Evolutionary conservation across 257 asterid genomes (phyloP).

Genomic region (Gardenia jasminoides): DNA sequence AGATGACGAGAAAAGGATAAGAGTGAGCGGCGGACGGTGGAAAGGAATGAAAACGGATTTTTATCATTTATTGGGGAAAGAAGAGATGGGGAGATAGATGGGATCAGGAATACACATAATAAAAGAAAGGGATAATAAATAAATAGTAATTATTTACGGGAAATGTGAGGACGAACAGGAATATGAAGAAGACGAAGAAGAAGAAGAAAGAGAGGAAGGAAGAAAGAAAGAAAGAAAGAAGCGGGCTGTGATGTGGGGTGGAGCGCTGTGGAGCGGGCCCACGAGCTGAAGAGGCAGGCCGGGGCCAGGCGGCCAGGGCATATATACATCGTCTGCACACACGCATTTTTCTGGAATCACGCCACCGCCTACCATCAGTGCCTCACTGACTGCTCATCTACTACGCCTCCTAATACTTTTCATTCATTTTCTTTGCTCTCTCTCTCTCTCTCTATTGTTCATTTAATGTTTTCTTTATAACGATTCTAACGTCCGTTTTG

Average conservation of each 20-base stretch:
- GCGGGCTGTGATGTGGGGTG: neutral
- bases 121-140: constrained; percentile 5
- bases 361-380: neutral
- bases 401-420: neutral
- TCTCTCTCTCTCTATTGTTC: neutral
- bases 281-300: neutral
- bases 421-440: neutral
- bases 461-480: neutral
- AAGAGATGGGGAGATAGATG: neutral
- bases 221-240: neutral
- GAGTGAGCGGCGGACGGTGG: constrained; percentile 28
- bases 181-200: constrained; percentile 5
- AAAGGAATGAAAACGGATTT: constrained; percentile 13
- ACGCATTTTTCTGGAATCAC: constrained; percentile 24
- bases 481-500: no score
- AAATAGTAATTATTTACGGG: constrained; percentile 6
- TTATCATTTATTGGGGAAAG: constrained; percentile 9
- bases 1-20: neutral
- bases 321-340: neutral
- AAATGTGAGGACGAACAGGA: constrained; percentile 20
- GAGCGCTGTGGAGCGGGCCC: constrained; percentile 15
- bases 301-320: neutral
- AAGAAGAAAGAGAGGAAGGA: neutral
- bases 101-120: no score
- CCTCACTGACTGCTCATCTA: no score